Base-by-base conservation (phyloP, 352 stramenopile genomes). In the Phytophthora quininea region DNA sequence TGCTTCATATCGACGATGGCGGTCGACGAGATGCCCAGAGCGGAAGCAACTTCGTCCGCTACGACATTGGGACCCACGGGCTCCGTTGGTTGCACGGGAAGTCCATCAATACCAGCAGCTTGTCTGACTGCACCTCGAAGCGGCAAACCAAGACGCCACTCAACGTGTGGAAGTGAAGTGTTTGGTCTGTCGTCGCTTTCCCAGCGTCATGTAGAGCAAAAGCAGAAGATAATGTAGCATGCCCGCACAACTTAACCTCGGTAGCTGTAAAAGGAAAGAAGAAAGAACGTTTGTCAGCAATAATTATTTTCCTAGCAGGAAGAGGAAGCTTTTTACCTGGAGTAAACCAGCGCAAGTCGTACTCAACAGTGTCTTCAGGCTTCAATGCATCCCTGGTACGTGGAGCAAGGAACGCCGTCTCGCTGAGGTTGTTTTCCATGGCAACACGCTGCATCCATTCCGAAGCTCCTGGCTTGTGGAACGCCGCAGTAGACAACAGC, bases 391-490 rank as follows among this genome's bases (percentile, higher is more conserved):
- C 52, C 19, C 37, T 52, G 27, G 54, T 33, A 12, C 74, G 67
- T 35, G 46, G 70, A 14, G 74, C 89, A 58, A 93, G 67, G 73
- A 92, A 99, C 11, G 92, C 93, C 14, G 96, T 99, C 71, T 98
- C 91, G 35, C 85, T 92, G 27, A 98, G 64, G 64, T 98, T 98
- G 61, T 97, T 97, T 71, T 99, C 91, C 52, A 80, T 81, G 27
- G 89, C 93, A 24, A 98, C 88, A 10, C 67, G 76, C 45, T 86
- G 79, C 83, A 91, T 91, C 80, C 80, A 90, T 19, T 71, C 19
- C 2, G 64, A 48, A 6, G 67, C 76, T 0, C 15, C 50, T 0
- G 55, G 0, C 8, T 80, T 76, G 47, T 76, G 67, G 59, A 78
- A 92, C 45, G 55, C 57, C 45, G 59, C 6, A 8, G 57, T 32